Evolutionary conservation across 2,329 filamentous ascomycete species (phyloP), one percentile per base, ranked within the genome.

Genomic region (Ambrosiella cleistominuta): DNA sequence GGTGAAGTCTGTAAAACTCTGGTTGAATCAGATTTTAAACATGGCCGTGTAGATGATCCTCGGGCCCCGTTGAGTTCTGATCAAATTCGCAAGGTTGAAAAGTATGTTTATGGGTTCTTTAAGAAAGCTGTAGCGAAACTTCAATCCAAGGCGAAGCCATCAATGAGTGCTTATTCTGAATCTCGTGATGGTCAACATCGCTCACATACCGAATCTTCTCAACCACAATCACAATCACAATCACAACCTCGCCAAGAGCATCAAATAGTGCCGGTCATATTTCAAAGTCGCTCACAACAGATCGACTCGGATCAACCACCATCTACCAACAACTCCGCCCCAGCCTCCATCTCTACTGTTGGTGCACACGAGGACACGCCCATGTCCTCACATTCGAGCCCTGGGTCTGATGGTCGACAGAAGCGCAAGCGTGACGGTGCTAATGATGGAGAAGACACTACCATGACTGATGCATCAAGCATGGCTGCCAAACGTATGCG

Each of bases 21-120:
- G 12, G 90, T 95, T 17, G 81, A 86, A 15, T 93, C 88, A 0
- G 91, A 97, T 68, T 96, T 87, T 72, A 95, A 95, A 68, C 85
- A 91, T 66, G 81, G 82, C 53, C 83, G 88, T n/a, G 89, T 96
- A 8, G 78, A 81, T 51, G 84, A 96, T 65, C 89, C 0, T 87
- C 81, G 11, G 67, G 67, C n/a, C 65, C 68, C 83, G 96, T 63
- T 79, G 78, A 36, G 79, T 86, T 40, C 90, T 66, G 86, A 93
- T 65, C 79, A 84, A 64, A 84, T 27, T 27, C 27, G 83, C 66
- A 88, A 89, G 62, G 80, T 96, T 60, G 95, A 88, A 71, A 83
- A 80, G 59, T 88, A 85, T 66, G 88, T 90, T 60, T 84, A 86
- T 62, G 83, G 89, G 55, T 97, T 85, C 68, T 84, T 96, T 66